phyloP scores from a whole-genome alignment of 2,329 filamentous ascomycete species.

The Penicillium brasilianum region DNA sequence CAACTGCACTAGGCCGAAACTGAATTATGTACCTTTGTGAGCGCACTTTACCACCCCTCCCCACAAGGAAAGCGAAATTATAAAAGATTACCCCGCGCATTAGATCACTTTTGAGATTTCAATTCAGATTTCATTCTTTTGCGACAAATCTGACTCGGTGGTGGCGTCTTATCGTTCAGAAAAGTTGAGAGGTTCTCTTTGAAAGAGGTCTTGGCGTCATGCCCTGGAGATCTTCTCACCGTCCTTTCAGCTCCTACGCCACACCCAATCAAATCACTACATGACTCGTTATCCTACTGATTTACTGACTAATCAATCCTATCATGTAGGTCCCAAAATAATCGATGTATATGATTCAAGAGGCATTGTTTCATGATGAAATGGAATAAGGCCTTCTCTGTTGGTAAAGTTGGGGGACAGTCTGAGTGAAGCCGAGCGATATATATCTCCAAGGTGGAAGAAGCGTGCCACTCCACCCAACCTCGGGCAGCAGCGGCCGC shows the following conservation, averaged over 20 bases:
- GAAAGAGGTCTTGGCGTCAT: constrained; percentile 1
- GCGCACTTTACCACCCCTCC: not conserved
- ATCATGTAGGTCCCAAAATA: no score
- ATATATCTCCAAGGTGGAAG: no score
- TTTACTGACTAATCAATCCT: not conserved
- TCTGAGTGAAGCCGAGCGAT: no score
- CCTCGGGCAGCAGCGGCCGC: no score
- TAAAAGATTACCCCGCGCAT: not conserved
- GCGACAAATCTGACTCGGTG: no score
- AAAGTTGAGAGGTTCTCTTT: not conserved
- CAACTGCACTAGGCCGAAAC: not conserved
- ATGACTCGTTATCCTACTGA: not conserved
- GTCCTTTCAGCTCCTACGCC: no score
- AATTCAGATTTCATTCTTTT: not conserved
- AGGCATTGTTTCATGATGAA: no score
- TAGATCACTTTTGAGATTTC: not conserved
- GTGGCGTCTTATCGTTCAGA: not conserved
- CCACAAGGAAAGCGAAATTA: not conserved
- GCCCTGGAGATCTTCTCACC: not conserved
- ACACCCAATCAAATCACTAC: not conserved
- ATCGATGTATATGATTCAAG: no score
- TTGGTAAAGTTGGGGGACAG: no score
- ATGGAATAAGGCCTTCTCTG: no score
- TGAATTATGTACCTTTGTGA: not conserved
- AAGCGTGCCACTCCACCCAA: no score